phyloP scores from a whole-genome alignment of 2,329 filamentous ascomycete species.

The Trichoderma atroviride region DNA sequence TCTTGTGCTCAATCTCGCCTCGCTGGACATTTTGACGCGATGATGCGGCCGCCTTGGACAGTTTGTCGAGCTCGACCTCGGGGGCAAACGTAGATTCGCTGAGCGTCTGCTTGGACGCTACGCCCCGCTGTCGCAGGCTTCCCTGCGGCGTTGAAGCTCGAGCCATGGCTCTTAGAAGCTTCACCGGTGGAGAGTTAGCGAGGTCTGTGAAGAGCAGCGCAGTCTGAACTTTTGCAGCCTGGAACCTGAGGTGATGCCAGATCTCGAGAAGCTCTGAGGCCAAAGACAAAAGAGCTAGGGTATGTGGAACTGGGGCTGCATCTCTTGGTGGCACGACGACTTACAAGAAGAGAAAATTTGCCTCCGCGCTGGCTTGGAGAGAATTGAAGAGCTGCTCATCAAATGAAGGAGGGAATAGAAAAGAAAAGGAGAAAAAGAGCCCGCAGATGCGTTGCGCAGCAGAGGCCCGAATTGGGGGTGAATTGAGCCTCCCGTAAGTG shows the following conservation, averaged over 20 bases:
- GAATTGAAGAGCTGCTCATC: not conserved
- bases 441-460: conserved; percentile 15
- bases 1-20: conserved; percentile 82
- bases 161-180: conserved; percentile 46
- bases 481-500: conserved; percentile 24
- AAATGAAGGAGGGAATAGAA: conserved; percentile 18
- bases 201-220: not conserved
- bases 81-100: conserved; percentile 41
- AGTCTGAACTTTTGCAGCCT: not conserved
- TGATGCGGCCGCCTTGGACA: conserved; percentile 44
- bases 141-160: conserved; percentile 56
- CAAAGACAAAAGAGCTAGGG: not conserved
- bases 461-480: conserved; percentile 24
- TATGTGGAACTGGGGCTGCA: conserved; percentile 6
- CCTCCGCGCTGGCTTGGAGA: not conserved
- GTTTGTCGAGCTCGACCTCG: conserved; percentile 55
- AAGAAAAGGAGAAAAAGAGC: conserved; percentile 24
- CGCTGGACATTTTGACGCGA: conserved; percentile 41
- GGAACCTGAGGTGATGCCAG: not conserved
- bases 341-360: conserved; percentile 27
- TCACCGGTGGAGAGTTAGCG: conserved; percentile 14
- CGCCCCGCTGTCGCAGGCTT: conserved; percentile 62
- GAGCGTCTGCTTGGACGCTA: conserved; percentile 52
- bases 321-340: conserved; percentile 24
- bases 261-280: not conserved